A percentile compares a stretch with the other conserved stretches of the same genome.
phyloP scores from a whole-genome alignment of 176 grass and related monocot genomes.

The Paspalum vaginatum region DNA sequence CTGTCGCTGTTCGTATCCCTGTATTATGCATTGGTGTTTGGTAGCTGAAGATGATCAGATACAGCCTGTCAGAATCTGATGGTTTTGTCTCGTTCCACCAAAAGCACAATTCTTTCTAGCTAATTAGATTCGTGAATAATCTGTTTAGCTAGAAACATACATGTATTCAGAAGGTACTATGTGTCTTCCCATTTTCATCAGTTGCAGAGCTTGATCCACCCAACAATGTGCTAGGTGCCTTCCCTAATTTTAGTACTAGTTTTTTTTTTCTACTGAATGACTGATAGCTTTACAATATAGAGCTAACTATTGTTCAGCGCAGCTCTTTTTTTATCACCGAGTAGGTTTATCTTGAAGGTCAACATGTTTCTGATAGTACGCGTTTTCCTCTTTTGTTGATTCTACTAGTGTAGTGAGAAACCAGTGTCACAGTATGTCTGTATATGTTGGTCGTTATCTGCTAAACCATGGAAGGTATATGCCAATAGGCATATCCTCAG shows the following conservation, averaged over 20 bases:
- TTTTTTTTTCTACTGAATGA: neutral
- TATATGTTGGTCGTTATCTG: neutral
- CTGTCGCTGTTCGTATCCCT: neutral
- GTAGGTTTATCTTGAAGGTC: neutral
- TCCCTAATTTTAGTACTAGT: neutral
- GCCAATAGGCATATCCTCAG: neutral
- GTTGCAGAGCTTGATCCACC: neutral
- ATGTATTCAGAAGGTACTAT: neutral
- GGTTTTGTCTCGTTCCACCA: too few relatives aligned
- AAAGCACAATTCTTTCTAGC: neutral
- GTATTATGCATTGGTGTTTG: slow-evolving; percentile 15
- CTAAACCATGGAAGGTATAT: neutral
- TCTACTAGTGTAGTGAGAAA: neutral
- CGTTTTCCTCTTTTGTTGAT: neutral
- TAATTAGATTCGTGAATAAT: neutral
- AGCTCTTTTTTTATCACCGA: neutral
- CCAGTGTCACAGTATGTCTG: neutral
- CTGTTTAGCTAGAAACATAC: neutral
- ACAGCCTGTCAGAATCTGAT: neutral
- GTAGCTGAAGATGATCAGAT: neutral
- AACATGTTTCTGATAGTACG: slow-evolving; percentile 7
- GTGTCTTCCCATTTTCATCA: neutral
- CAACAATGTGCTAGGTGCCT: neutral
- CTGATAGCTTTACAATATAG: neutral
- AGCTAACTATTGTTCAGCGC: neutral